Evolutionary conservation across 345 rosid species (phyloP).

Genomic region (Eucalyptus pauciflora): DNA sequence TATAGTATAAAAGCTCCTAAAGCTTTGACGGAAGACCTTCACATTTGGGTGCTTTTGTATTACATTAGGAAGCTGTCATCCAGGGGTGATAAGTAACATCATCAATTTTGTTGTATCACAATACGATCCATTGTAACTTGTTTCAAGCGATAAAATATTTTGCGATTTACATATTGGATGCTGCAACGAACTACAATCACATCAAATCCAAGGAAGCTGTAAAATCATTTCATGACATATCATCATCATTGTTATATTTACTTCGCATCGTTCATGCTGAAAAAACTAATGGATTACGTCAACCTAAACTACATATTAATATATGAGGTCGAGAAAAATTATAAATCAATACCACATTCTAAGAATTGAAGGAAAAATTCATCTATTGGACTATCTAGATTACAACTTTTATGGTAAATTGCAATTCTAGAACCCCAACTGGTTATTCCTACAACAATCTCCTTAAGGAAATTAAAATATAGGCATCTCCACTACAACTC

Average conservation of each 20-base stretch:
- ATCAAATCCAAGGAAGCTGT: too few relatives aligned
- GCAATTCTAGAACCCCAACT: not conserved
- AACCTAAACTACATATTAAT: not conserved
- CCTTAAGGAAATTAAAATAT: not conserved
- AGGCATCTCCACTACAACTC: not conserved
- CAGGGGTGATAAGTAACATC: not conserved
- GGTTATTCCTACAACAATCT: not conserved
- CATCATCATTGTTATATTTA: not conserved
- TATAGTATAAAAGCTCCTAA: not conserved
- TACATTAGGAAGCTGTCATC: not conserved
- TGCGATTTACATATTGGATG: not conserved
- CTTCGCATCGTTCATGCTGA: not conserved
- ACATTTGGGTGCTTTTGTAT: rapidly evolving
- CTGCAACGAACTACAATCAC: not conserved
- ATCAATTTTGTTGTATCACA: not conserved
- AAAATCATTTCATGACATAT: not conserved
- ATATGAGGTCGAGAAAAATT: not conserved
- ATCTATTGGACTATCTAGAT: not conserved
- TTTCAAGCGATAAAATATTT: not conserved
- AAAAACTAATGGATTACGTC: not conserved
- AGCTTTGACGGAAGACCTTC: not conserved
- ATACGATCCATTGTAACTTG: not conserved
- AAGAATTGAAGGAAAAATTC: not conserved
- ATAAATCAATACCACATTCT: not conserved
- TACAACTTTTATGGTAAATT: not conserved